These are phyloP conservation scores for Backusella tuberculispora DNA, from an alignment of 192 early-diverging fungal genomes.

Conservation along the genomic window DNA sequence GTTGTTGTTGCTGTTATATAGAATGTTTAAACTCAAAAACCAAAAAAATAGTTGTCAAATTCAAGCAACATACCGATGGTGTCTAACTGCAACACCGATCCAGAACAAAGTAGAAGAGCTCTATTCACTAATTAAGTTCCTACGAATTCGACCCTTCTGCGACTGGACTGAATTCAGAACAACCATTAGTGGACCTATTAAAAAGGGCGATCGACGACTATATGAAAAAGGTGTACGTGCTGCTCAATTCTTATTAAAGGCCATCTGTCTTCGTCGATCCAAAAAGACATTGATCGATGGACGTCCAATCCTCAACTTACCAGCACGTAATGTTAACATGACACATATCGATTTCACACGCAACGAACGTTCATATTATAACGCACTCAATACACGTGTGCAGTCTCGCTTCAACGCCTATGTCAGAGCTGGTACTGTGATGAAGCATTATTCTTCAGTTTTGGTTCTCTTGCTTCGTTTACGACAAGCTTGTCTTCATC, in stretches of 20 bases:
- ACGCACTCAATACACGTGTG: slow-evolving; percentile 36
- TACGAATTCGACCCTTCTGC: slow-evolving; percentile 61
- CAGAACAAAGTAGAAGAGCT: slow-evolving; percentile 73
- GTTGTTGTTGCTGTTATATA: no score
- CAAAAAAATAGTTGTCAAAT: slow-evolving; percentile 38
- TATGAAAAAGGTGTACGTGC: slow-evolving; percentile 48
- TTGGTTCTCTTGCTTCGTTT: slow-evolving; percentile 53
- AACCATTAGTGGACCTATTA: slow-evolving; percentile 48
- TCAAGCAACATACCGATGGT: slow-evolving; percentile 61
- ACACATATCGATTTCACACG: slow-evolving; percentile 51
- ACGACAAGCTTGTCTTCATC: slow-evolving; percentile 58
- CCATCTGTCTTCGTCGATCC: slow-evolving; percentile 63
- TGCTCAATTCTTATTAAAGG: slow-evolving; percentile 59
- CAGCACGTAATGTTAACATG: slow-evolving; percentile 54
- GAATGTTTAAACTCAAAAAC: no score
- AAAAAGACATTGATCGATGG: slow-evolving; percentile 67
- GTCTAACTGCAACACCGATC: slow-evolving; percentile 59
- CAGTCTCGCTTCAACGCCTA: slow-evolving; percentile 51
- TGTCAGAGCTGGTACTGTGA: slow-evolving; percentile 50
- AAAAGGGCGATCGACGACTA: slow-evolving; percentile 6
- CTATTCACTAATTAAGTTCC: slow-evolving; percentile 65
- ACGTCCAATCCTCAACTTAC: slow-evolving; percentile 68
- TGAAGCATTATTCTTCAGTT: slow-evolving; percentile 59
- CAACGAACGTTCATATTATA: slow-evolving; percentile 65
- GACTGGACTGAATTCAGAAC: slow-evolving; percentile 53